phyloP scores from a whole-genome alignment of 805 yeast species.

The Suhomyces emberorum region DNA sequence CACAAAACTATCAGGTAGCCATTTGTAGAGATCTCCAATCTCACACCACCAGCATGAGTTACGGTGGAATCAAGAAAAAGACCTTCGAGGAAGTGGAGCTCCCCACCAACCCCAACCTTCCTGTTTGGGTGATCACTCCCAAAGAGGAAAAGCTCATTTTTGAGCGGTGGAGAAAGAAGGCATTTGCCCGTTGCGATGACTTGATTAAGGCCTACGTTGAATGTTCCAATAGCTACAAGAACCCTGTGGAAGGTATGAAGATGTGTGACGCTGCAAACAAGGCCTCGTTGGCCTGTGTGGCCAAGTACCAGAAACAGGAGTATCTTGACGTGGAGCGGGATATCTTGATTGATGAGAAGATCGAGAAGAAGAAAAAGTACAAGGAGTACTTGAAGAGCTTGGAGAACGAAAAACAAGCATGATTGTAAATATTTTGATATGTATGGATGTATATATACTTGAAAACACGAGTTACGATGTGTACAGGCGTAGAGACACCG shows the following conservation, averaged over 20 bases:
- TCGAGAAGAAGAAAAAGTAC: slow-evolving; percentile 25
- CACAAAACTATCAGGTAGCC: too few relatives aligned
- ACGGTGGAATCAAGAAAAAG: slow-evolving; percentile 21
- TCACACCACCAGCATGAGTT: slow-evolving; percentile 19
- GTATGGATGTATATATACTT: too few relatives aligned
- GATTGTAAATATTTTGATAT: not conserved
- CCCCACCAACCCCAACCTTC: slow-evolving; percentile 48
- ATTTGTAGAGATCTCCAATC: too few relatives aligned
- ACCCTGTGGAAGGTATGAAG: slow-evolving; percentile 62
- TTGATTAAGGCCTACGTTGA: slow-evolving; percentile 65
- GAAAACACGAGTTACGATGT: too few relatives aligned
- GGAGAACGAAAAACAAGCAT: not conserved
- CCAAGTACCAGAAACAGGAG: slow-evolving; percentile 55
- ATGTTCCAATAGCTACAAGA: slow-evolving; percentile 58
- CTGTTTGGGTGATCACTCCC: slow-evolving; percentile 75
- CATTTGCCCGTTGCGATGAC: slow-evolving; percentile 66
- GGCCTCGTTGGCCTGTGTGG: slow-evolving; percentile 62
- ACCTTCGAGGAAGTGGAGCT: slow-evolving; percentile 37
- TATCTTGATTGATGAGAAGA: slow-evolving; percentile 57
- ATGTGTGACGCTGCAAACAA: slow-evolving; percentile 59
- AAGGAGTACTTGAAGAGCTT: slow-evolving; percentile 9
- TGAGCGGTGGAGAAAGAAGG: slow-evolving; percentile 62
- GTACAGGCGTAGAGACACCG: too few relatives aligned
- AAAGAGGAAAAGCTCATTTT: slow-evolving; percentile 72
- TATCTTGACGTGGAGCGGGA: slow-evolving; percentile 71